Evolutionary conservation across 225 moss, liverwort and hornwort species (phyloP), one percentile per base, ranked within the genome.

Genomic region (Thuidium tamariscinum): DNA sequence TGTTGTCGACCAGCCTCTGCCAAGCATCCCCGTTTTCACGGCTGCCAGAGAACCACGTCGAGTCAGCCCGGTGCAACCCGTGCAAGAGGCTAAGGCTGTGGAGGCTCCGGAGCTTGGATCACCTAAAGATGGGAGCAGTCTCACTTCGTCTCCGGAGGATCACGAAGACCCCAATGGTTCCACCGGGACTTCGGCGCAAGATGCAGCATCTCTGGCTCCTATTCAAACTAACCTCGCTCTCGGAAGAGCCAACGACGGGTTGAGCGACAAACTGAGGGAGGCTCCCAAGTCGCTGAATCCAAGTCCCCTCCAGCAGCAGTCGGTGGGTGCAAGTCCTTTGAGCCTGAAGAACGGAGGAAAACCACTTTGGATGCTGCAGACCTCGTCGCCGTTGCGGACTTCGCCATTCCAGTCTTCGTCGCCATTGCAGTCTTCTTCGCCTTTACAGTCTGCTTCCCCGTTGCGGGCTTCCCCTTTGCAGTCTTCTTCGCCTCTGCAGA

Each of bases 151-250:
- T 16, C 86, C 84, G 19, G 93, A 85, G 66, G 92, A 87, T 57
- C 88, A 81, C 39, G 90, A 91, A 16, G 92, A 93, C 32, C 85
- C 25, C 26, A 88, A 86, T 22, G 49, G 85, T 4, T 86, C 93
- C 17, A 88, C 86, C 8, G 89, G 74, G 5, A 89, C 90, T 17
- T 91, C 91, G 11, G 73, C 34, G 51, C 91, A 82, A 64, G 84
- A 87, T n/a, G 83, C 72, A 13, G 34, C 78, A 6, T 80, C 80
- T 62, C 56, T 84, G 48, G 82, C 85, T 57, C 63, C 84, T 7
- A 59, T 88, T 60, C 91, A 91, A 54, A 93, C 93, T 10, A 88
- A 84, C 80, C 69, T 93, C 46, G 91, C 77, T 3, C 90, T 93
- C 25, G 92, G 92, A 77, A 83, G 86, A 86, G 83, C 57, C 10